phyloP scores from a whole-genome alignment of 495 filamentous ascomycete species.

The Neurospora sp. region DNA sequence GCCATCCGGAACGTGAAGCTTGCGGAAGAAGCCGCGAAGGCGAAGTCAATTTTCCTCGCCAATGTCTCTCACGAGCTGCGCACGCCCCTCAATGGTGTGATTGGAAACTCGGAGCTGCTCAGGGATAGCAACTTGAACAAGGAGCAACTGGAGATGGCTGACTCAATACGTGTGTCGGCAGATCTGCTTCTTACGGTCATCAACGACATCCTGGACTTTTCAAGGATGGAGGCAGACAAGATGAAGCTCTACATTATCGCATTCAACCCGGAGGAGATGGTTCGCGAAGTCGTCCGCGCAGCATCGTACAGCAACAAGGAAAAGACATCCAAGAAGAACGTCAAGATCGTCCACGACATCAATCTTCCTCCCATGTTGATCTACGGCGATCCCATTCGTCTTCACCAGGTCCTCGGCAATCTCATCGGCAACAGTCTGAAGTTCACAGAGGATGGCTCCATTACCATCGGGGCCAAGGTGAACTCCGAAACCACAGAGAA shows the following conservation, averaged over 20 bases:
- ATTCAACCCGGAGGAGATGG: slow-evolving; percentile 75
- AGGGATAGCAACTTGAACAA: slow-evolving; percentile 65
- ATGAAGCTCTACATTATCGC: slow-evolving; percentile 87
- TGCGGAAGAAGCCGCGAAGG: slow-evolving; percentile 83
- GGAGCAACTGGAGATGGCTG: slow-evolving; percentile 85
- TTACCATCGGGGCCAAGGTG: slow-evolving; percentile 65
- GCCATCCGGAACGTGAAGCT: slow-evolving; percentile 80
- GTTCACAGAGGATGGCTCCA: slow-evolving; percentile 78
- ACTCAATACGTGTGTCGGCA: slow-evolving; percentile 82
- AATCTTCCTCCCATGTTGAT: slow-evolving; percentile 71
- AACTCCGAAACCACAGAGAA: slow-evolving; percentile 58
- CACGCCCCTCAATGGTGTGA: slow-evolving; percentile 81
- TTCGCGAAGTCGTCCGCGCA: slow-evolving; percentile 77
- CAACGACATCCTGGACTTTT: slow-evolving; percentile 91
- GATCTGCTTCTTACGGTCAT: slow-evolving; percentile 87
- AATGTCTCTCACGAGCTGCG: slow-evolving; percentile 85
- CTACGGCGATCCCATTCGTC: slow-evolving; percentile 76
- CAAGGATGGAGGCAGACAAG: slow-evolving; percentile 88
- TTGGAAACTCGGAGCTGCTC: slow-evolving; percentile 80
- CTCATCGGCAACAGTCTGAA: slow-evolving; percentile 90
- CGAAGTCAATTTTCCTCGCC: slow-evolving; percentile 85
- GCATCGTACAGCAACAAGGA: slow-evolving; percentile 77
- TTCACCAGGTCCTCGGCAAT: slow-evolving; percentile 91
- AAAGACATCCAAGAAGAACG: slow-evolving; percentile 49
- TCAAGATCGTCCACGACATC: slow-evolving; percentile 59